Percentiles rank a stretch among this genome's conserved stretches.
These are phyloP conservation scores for Neonectria hederae DNA, from an alignment of 2,329 filamentous ascomycete genomes.

Conservation along the genomic window DNA sequence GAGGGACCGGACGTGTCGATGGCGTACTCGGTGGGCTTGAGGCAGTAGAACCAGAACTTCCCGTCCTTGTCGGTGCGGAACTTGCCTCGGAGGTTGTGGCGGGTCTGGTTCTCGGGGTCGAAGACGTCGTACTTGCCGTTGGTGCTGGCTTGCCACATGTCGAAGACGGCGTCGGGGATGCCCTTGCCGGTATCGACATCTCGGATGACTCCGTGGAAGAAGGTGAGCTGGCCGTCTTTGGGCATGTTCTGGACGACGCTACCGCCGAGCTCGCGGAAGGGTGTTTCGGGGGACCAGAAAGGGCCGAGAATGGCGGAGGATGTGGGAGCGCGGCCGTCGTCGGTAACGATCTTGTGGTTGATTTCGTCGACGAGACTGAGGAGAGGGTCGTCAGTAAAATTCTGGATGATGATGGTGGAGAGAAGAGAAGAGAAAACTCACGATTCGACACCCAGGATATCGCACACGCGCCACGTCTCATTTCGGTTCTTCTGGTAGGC, in stretches of 20 bases:
- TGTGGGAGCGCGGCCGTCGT: slow-evolving; percentile 71
- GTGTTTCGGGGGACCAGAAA: slow-evolving; percentile 80
- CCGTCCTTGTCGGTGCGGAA: slow-evolving; percentile 76
- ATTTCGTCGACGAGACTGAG: slow-evolving; percentile 67
- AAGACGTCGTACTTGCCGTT: slow-evolving; percentile 83
- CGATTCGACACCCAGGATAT: slow-evolving; percentile 79
- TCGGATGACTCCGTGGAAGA: slow-evolving; percentile 75
- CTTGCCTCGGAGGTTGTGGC: slow-evolving; percentile 81
- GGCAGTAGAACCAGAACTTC: slow-evolving; percentile 78
- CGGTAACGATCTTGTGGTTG: slow-evolving; percentile 70
- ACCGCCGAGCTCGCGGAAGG: slow-evolving; percentile 73
- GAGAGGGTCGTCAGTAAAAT: background rate
- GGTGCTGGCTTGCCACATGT: slow-evolving; percentile 81
- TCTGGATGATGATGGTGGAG: background rate
- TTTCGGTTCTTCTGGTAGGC: slow-evolving; percentile 74
- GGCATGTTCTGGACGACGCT: slow-evolving; percentile 71
- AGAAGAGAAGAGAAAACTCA: slow-evolving; percentile 57
- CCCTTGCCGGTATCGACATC: slow-evolving; percentile 73
- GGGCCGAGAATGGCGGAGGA: slow-evolving; percentile 80
- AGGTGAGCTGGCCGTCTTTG: slow-evolving; percentile 66
- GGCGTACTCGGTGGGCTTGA: slow-evolving; percentile 77
- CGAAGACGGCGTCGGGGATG: slow-evolving; percentile 74
- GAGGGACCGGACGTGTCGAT: slow-evolving; percentile 70
- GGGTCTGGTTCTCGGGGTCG: slow-evolving; percentile 74
- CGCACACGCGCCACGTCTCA: slow-evolving; percentile 77